Base-by-base conservation (phyloP, 225 moss, liverwort and hornwort species). In the Marchantia paleacea region DNA sequence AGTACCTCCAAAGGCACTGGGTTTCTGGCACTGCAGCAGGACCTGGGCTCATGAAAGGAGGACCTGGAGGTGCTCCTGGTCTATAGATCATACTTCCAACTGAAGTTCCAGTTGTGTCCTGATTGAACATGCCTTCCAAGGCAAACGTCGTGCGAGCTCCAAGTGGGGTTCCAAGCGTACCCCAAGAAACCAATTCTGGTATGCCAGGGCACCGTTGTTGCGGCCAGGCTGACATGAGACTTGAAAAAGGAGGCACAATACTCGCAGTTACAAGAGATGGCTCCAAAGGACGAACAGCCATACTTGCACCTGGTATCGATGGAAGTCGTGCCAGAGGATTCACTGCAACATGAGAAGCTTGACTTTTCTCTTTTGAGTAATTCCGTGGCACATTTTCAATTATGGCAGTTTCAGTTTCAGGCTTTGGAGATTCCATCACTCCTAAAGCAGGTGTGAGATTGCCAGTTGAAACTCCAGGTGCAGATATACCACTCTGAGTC, bases 1-100 rank as follows among this genome's bases (percentile, higher is more conserved):
- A 20, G n/a, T 83, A 85, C 87, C 87, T 87, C 87, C 87, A 87
- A 53, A 87, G 73, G 55, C 69, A 82, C 24, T 82, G 82, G 30
- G 82, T 52, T 81, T 84, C 82, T 15, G 87, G 87, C n/a, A 83
- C 85, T 73, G 87, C 86, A 50, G 81, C 48, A 9, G 73, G 63
- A 18, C 52, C n/a, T 30, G 51, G 73, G 73, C 28, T 73, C 51
- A 73, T 39, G 20, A 81, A 78, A 58, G 75, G 31, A 10, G 63
- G 19, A 55, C 70, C 30, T 55, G 60, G 25, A 68, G 77, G 18
- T 52, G 76, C 72, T 51, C 66, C 82, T 55, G 76, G 24, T 69
- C 77, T 77, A 31, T 26, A 67, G 13, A 66, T 67, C 16, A 51
- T 61, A 62, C 69, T 73, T 67, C 67, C 67, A 53, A 12, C 63